Evolutionary conservation across 768 basidiomycete genomes (phyloP).

Genomic region (Tricholoma sp.): DNA sequence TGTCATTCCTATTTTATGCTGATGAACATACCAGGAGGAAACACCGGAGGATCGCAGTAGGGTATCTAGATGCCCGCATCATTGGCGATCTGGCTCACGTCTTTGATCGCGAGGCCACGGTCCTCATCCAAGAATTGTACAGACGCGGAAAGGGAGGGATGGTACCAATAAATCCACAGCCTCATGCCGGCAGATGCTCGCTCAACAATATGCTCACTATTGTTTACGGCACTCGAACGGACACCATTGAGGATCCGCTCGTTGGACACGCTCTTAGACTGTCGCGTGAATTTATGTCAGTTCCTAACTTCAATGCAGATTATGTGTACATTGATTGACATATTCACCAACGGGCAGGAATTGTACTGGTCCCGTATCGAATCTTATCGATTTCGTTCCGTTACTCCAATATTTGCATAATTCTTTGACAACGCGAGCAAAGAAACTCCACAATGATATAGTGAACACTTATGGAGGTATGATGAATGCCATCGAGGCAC

Average conservation of each 20-base stretch:
- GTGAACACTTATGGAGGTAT: constrained; percentile 34
- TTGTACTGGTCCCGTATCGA: constrained; percentile 39
- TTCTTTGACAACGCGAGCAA: constrained; percentile 31
- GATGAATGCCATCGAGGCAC: constrained; percentile 31
- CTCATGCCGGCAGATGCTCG: constrained; percentile 34
- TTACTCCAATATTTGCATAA: constrained; percentile 37
- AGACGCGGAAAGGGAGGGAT: constrained; percentile 24
- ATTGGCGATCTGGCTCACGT: constrained; percentile 24
- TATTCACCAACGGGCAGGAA: constrained; percentile 23
- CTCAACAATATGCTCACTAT: constrained; percentile 43
- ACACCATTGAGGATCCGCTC: constrained; percentile 31
- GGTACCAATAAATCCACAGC: constrained; percentile 33
- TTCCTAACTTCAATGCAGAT: too few species aligned
- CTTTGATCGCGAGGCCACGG: constrained; percentile 34
- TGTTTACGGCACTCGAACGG: constrained; percentile 38
- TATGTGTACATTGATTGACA: too few species aligned
- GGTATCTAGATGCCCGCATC: constrained; percentile 27
- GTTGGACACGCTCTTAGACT: constrained; percentile 31
- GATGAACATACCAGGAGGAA: constrained; percentile 33
- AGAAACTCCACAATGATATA: constrained; percentile 33
- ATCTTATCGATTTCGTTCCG: constrained; percentile 40
- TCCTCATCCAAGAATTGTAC: constrained; percentile 34
- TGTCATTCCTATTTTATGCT: not conserved
- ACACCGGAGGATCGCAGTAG: constrained; percentile 35
- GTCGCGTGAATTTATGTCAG: constrained; percentile 42